Base-by-base conservation (phyloP, 805 yeast genomes). In the Candida sithepensis region DNA sequence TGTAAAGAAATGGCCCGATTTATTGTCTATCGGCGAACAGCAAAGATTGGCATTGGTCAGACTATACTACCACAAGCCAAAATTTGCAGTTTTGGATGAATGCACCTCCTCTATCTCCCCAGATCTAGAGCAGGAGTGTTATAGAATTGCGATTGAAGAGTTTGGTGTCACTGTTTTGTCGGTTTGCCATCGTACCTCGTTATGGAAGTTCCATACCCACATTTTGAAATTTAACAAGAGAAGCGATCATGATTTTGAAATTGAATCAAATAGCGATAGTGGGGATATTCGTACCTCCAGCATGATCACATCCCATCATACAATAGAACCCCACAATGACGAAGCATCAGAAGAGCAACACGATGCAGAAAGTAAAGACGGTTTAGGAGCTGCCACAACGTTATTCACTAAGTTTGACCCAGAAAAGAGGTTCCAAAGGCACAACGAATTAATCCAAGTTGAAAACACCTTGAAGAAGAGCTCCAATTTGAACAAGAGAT, bases 91-190 rank as follows among this genome's bases (percentile, higher is more conserved):
- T 22, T 72, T 91, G 54, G 98, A 91, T 68, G 98, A 91, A 70
- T 91, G 97, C 66, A 91, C 98, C 0, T 88, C 96, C 3, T 92
- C 96, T 1, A 96, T 91, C 2, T 84, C 97, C 0, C 88, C 94
- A 10, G 87, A 85, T 50, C 84, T 90, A 81, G 98, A 91, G 63
- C 88, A 85, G 52, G 81, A 84, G 57, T 90, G 92, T 88, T 91
- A 91, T 60, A 67, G 81, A 44, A 85, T 85, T 59, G 96, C 97
- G 0, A 68, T 59, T 8, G 87, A 85, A 61, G 71, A 75, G 16
- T 72, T 87, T 51, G 88, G 88, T 0, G 89, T 90, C 47, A 86
- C 96, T 0, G 76, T 91, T 18, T 70, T 91, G 34, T 88, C 96
- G 0, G 97, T 91, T 9, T 94, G 96, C 42, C 98, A 91, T 66